Conservation (phyloP, 345 rosid genomes). For the Rubroshorea leprosula region DNA sequence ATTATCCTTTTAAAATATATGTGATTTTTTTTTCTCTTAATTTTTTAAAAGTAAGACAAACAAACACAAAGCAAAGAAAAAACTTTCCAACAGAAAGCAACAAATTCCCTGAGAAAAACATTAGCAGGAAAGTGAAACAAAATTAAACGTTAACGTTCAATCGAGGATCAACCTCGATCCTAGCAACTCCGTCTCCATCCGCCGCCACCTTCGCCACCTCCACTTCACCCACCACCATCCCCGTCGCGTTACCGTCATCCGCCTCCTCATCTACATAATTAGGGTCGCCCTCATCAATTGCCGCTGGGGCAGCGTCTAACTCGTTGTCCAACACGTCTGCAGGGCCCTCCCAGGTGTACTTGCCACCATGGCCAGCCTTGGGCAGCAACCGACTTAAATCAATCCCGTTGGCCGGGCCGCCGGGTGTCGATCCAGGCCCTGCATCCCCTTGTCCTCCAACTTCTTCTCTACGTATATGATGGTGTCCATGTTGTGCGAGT, state of each 20-base stretch:
- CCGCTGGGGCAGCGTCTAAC: constrained; percentile 43
- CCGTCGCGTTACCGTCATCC: constrained; percentile 36
- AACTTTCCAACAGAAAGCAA: neutral
- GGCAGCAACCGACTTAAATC: constrained; percentile 49
- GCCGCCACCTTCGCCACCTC: constrained; percentile 53
- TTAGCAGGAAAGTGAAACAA: no score
- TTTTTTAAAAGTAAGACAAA: no score
- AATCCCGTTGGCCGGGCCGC: constrained; percentile 48
- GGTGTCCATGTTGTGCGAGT: constrained; percentile 49
- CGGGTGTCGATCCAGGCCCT: constrained; percentile 79
- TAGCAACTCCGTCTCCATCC: constrained; percentile 47
- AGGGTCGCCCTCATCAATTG: constrained; percentile 76
- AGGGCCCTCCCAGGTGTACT: constrained; percentile 87
- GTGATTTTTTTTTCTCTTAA: no score
- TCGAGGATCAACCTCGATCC: constrained; percentile 56
- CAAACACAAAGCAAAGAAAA: no score
- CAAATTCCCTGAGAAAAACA: neutral
- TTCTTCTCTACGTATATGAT: constrained; percentile 57
- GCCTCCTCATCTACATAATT: constrained; percentile 67
- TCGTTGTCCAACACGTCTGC: constrained; percentile 40
- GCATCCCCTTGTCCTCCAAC: constrained; percentile 64
- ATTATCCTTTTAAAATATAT: no score
- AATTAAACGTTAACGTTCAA: constrained; percentile 10
- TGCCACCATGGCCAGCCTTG: constrained; percentile 78
- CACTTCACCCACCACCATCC: constrained; percentile 47